These are phyloP conservation scores for Scytalidium sp. DNA, from an alignment of 2,329 filamentous ascomycete genomes.

Conservation along the genomic window DNA sequence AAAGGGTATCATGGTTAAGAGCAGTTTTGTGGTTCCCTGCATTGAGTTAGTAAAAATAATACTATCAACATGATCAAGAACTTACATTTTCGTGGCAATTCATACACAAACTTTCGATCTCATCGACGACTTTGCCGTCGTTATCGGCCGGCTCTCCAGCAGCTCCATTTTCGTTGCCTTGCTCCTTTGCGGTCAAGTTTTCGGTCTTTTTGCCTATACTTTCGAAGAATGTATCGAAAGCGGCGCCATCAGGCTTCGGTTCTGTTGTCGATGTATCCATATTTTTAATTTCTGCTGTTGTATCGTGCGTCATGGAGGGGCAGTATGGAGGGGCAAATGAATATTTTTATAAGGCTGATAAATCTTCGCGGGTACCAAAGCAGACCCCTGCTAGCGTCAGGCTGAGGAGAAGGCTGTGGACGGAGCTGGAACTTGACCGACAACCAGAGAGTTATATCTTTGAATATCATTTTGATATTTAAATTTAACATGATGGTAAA, in stretches of 20 bases:
- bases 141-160: conserved; percentile 32
- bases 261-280: conserved; percentile 41
- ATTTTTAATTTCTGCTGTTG: conserved; percentile 11
- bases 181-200: conserved; percentile 38
- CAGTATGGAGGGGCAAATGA: conserved; percentile 17
- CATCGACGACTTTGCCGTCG: conserved; percentile 56
- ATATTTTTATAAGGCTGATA: conserved; percentile 18
- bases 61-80: neutral
- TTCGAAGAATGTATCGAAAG: conserved; percentile 57
- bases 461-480: too few relatives aligned
- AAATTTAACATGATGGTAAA: too few relatives aligned
- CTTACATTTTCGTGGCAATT: conserved; percentile 76
- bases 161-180: conserved; percentile 29
- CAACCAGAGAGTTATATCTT: too few relatives aligned
- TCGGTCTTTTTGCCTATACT: conserved; percentile 60
- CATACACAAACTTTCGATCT: conserved; percentile 81
- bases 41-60: conserved; percentile 3
- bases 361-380: conserved; percentile 4
- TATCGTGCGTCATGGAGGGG: conserved; percentile 12
- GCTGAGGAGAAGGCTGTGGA: conserved; percentile 10
- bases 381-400: conserved; percentile 8
- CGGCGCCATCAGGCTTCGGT: conserved; percentile 34
- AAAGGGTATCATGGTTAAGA: conserved; percentile 91
- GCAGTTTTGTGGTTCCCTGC: conserved; percentile 78
- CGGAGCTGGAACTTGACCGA: too few relatives aligned